These are phyloP conservation scores for Mycena alexandri DNA, from an alignment of 768 basidiomycete species.

Conservation along the genomic window DNA sequence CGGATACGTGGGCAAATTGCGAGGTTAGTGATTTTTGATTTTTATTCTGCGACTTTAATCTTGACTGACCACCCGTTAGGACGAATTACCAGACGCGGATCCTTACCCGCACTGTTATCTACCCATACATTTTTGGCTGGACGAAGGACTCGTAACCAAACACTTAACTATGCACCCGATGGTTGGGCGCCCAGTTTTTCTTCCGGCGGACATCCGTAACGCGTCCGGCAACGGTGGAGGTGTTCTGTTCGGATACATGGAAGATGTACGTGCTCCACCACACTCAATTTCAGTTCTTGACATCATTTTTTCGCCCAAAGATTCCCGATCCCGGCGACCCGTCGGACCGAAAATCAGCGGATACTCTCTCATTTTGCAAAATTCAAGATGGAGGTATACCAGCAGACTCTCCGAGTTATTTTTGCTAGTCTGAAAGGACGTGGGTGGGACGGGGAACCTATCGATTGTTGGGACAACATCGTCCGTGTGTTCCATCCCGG, in stretches of 20 bases:
- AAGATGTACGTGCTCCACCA: slow-evolving; percentile 36
- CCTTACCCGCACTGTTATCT: slow-evolving; percentile 40
- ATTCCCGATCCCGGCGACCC: slow-evolving; percentile 45
- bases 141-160: slow-evolving; percentile 46
- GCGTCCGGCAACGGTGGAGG: slow-evolving; percentile 51
- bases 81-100: slow-evolving; percentile 34
- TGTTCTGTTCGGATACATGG: slow-evolving; percentile 46
- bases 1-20: slow-evolving; percentile 45
- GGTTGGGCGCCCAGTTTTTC: slow-evolving; percentile 42
- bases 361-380: slow-evolving; percentile 42
- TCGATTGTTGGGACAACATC: slow-evolving; percentile 40
- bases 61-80: neutral
- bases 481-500: slow-evolving; percentile 44
- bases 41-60: too few relatives aligned
- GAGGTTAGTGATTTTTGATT: too few relatives aligned
- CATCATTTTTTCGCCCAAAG: too few relatives aligned
- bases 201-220: slow-evolving; percentile 45
- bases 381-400: slow-evolving; percentile 47
- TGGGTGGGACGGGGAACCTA: slow-evolving; percentile 42
- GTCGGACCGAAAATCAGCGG: slow-evolving; percentile 32
- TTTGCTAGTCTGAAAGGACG: slow-evolving; percentile 39
- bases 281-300: too few relatives aligned
- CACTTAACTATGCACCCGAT: slow-evolving; percentile 46
- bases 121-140: slow-evolving; percentile 48
- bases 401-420: slow-evolving; percentile 41